phyloP scores from a whole-genome alignment of 768 basidiomycete genomes.

The Boletus rubescentipes region DNA sequence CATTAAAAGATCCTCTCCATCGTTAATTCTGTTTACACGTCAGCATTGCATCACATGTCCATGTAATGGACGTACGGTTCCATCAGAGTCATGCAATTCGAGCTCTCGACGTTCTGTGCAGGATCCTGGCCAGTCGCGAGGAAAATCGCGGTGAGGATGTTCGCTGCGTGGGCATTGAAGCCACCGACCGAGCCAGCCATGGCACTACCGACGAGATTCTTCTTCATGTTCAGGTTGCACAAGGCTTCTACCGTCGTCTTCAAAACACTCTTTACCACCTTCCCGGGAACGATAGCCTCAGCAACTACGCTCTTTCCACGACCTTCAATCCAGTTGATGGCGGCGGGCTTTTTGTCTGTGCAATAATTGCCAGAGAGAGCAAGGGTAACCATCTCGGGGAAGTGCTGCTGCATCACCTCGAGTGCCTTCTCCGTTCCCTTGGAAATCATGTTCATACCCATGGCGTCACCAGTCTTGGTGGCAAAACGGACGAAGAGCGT shows the following conservation, averaged over 20 bases:
- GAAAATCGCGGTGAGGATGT: conserved; percentile 94
- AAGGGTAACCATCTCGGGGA: conserved; percentile 89
- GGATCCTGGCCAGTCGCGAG: conserved; percentile 98
- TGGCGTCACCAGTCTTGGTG: conserved; percentile 94
- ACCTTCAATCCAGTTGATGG: conserved; percentile 99
- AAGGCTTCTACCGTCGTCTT: conserved; percentile 93
- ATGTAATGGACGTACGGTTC: conserved; percentile 68
- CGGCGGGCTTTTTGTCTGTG: conserved; percentile 99
- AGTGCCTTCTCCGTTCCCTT: conserved; percentile 97
- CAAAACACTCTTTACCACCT: conserved; percentile 82
- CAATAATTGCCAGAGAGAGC: conserved; percentile 97
- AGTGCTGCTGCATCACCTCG: conserved; percentile 70
- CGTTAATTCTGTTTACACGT: conserved; percentile 62
- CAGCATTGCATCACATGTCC: conserved; percentile 1
- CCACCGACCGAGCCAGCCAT: conserved; percentile 99
- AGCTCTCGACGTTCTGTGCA: conserved; percentile 98
- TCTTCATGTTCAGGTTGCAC: conserved; percentile 92
- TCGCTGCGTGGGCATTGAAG: conserved; percentile 98
- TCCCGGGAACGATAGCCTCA: conserved; percentile 89
- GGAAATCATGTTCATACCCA: conserved; percentile 99
- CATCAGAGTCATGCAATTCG: conserved; percentile 98
- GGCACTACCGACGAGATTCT: conserved; percentile 95
- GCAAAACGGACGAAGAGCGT: conserved; percentile 93
- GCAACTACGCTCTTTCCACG: conserved; percentile 97
- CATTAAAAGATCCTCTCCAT: conserved; percentile 87